These are phyloP conservation scores for Tricholoma flavovirens DNA, from an alignment of 768 basidiomycete genomes.

Conservation along the genomic window DNA sequence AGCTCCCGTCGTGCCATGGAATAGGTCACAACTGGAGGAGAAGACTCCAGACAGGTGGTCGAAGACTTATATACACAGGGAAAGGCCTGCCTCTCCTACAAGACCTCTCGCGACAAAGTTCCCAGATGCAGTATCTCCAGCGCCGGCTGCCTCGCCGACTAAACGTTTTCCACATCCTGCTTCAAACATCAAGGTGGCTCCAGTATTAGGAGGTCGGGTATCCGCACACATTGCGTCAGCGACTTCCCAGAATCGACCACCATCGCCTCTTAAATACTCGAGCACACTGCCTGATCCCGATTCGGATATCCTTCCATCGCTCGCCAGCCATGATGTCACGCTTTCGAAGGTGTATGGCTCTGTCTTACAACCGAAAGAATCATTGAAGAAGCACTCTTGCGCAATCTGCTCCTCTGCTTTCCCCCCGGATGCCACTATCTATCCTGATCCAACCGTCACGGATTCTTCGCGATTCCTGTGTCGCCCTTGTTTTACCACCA, in stretches of 20 bases:
- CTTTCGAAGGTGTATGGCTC: constrained; percentile 84
- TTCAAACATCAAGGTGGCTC: constrained; percentile 22
- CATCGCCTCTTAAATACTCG: constrained; percentile 52
- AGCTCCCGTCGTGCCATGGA: constrained; percentile 74
- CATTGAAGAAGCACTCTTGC: constrained; percentile 65
- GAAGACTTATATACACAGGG: constrained; percentile 63
- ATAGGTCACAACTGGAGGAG: constrained; percentile 35
- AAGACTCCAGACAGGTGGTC: constrained; percentile 67
- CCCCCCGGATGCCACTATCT: constrained; percentile 80
- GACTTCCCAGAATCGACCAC: constrained; percentile 42
- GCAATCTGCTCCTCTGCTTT: constrained; percentile 58
- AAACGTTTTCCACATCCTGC: constrained; percentile 50
- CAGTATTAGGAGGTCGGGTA: constrained; percentile 40
- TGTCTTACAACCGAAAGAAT: constrained; percentile 71
- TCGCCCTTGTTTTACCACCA: constrained; percentile 60
- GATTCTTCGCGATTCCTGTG: constrained; percentile 60
- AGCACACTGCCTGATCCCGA: constrained; percentile 49
- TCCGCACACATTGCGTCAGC: constrained; percentile 54
- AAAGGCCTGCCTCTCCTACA: constrained; percentile 38
- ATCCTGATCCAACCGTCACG: constrained; percentile 58
- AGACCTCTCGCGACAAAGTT: constrained; percentile 22
- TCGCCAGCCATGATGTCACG: constrained; percentile 44
- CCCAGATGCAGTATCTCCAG: constrained; percentile 13
- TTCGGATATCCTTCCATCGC: constrained; percentile 56
- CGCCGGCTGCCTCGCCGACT: constrained; percentile 22